Evolutionary conservation across 768 basidiomycete genomes (phyloP).

Genomic region (Lentinula guzmanii): DNA sequence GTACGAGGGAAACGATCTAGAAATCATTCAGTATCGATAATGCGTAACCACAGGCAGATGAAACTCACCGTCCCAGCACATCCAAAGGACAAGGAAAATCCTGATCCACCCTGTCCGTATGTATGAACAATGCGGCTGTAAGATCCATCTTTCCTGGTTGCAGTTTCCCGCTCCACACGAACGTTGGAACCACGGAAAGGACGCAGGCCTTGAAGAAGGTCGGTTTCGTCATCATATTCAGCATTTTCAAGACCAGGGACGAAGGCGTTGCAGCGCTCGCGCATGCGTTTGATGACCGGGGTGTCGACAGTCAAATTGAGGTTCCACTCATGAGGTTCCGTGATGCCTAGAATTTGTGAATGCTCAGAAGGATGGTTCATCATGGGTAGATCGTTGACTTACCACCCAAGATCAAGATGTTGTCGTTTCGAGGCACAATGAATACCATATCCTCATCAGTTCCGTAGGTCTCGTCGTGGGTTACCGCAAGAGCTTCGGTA

Average conservation of each 20-base stretch:
- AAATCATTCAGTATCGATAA: background rate
- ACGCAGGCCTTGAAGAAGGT: slow-evolving; percentile 23
- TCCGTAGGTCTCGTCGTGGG: slow-evolving; percentile 23
- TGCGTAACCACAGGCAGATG: background rate
- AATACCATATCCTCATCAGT: slow-evolving; percentile 27
- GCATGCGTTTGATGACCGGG: slow-evolving; percentile 24
- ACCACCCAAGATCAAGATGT: slow-evolving; percentile 25
- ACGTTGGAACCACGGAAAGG: slow-evolving; percentile 21
- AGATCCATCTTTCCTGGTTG: background rate
- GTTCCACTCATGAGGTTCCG: slow-evolving; percentile 17
- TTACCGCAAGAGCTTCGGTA: slow-evolving; percentile 24
- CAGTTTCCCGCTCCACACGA: slow-evolving; percentile 21
- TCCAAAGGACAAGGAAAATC: slow-evolving; percentile 19
- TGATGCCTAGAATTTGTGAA: slow-evolving; percentile 12
- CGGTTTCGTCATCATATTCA: slow-evolving; percentile 17
- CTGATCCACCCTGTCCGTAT: slow-evolving; percentile 22
- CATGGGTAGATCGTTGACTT: background rate
- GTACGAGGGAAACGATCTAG: background rate
- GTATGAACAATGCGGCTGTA: slow-evolving; percentile 20
- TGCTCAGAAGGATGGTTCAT: background rate
- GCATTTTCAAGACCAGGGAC: slow-evolving; percentile 20
- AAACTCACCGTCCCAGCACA: slow-evolving; percentile 14
- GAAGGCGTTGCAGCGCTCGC: slow-evolving; percentile 21
- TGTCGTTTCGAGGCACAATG: slow-evolving; percentile 30
- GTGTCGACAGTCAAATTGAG: slow-evolving; percentile 21